Evolutionary conservation across 2,329 filamentous ascomycete genomes (phyloP).

Genomic region (Colletotrichum sp.): DNA sequence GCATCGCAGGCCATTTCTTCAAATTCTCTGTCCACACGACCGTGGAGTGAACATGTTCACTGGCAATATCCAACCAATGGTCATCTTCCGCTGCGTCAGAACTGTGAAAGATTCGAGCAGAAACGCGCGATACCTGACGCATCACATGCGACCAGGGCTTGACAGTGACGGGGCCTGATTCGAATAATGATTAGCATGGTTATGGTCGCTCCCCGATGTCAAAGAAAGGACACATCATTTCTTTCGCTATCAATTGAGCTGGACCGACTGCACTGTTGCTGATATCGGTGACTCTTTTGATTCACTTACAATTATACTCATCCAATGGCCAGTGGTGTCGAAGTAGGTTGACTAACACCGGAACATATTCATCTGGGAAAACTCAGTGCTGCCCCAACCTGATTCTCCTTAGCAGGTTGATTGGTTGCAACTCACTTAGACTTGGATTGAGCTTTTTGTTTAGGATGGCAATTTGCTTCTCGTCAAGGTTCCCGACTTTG

Average conservation of each 20-base stretch:
- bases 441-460: neutral
- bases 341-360: neutral
- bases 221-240: neutral
- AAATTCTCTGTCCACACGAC: neutral
- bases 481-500: neutral
- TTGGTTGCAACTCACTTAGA: neutral
- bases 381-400: neutral
- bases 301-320: neutral
- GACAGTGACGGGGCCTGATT: neutral
- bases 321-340: neutral
- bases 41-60: neutral
- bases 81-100: neutral
- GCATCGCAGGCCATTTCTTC: neutral
- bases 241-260: neutral
- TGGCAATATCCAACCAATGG: neutral
- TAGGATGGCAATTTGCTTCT: neutral
- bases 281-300: neutral
- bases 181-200: neutral
- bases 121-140: neutral
- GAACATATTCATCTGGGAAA: neutral
- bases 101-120: neutral
- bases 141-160: neutral
- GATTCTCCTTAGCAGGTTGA: neutral
- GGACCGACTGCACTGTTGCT: neutral
- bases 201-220: too few relatives aligned